A percentile compares a stretch with the other conserved stretches of the same genome.
These are phyloP conservation scores for Wickerhamiella allomyrinae DNA, from an alignment of 805 yeast genomes.

Conservation along the genomic window DNA sequence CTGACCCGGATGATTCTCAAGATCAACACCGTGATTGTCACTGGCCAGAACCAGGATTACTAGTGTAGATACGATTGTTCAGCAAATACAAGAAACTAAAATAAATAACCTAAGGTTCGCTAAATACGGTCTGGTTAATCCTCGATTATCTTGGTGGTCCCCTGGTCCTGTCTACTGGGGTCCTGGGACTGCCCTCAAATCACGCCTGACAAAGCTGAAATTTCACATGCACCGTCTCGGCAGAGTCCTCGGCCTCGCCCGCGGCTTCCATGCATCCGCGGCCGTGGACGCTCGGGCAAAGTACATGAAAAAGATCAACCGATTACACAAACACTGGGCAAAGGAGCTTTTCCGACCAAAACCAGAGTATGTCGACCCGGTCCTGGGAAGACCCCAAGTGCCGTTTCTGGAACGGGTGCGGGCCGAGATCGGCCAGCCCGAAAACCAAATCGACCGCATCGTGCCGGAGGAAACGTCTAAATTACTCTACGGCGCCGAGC, in stretches of 20 bases:
- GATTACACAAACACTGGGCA: constrained; percentile 22
- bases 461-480: constrained; percentile 55
- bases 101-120: no score
- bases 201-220: no score
- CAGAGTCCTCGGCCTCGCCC: constrained; percentile 4
- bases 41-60: constrained; percentile 37
- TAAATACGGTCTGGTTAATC: no score
- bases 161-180: no score
- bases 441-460: constrained; percentile 46
- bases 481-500: constrained; percentile 63
- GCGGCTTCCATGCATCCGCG: constrained; percentile 13
- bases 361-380: constrained; percentile 56
- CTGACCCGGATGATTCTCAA: constrained; percentile 94
- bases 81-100: no score
- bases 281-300: constrained; percentile 15
- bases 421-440: constrained; percentile 52
- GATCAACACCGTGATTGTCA: constrained; percentile 89
- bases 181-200: no score
- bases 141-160: no score
- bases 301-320: constrained; percentile 16
- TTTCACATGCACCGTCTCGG: no score
- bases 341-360: constrained; percentile 16
- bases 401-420: constrained; percentile 56
- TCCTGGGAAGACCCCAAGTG: constrained; percentile 53
- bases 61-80: no score